Evolutionary conservation across 371 early-diverging fungal species (phyloP), one percentile per base, ranked within the genome.

Genomic region (Fennellomyces sp.): DNA sequence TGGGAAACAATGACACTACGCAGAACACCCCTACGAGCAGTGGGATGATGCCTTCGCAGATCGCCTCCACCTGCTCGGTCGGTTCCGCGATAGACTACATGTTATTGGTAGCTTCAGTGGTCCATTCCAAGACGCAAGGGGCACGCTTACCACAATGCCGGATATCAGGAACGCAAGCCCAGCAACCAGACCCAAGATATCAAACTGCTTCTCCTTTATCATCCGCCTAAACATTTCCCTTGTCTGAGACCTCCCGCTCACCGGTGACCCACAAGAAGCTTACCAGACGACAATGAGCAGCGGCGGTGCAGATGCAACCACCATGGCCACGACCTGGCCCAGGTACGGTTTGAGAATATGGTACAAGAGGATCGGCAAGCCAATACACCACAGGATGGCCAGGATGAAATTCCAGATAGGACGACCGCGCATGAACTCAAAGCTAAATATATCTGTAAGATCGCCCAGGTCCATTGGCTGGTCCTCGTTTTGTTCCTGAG

Each of bases 11-110:
- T 2, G 75, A 75, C 13, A 75, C 11, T 5, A 78, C 53, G 52
- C 79, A 78, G 45, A 69, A 67, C 8, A 71, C 49, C 17, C 75
- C 75, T 3, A 78, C 56, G 11, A 75, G 23, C 1, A 78, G 47
- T 6, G 79, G 73, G 1, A 60, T 54, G 26, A 78, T 58, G 6
- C 75, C 67, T 33, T 75, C 75, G 54, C 71, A 73, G 30, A 76
- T 71, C 6, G 73, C 61, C 26, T 60, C 67, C 2, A 62, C 62
- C 13, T 54, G 51, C 29, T 66, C 69, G 36, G 63, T 56, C 2
- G 79, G 75, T 45, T 78, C 63, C 5, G 75, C 70, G 51, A 78
- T 78, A 3, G 75, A 75, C 79, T 78, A 51, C 13, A 48, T 30
- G 38, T 7, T 38, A 27, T 50, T 36, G 19, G 31, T 21, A 47